These are phyloP conservation scores for Penicillium atrosanguineum DNA, from an alignment of 495 filamentous ascomycete genomes.

Conservation along the genomic window DNA sequence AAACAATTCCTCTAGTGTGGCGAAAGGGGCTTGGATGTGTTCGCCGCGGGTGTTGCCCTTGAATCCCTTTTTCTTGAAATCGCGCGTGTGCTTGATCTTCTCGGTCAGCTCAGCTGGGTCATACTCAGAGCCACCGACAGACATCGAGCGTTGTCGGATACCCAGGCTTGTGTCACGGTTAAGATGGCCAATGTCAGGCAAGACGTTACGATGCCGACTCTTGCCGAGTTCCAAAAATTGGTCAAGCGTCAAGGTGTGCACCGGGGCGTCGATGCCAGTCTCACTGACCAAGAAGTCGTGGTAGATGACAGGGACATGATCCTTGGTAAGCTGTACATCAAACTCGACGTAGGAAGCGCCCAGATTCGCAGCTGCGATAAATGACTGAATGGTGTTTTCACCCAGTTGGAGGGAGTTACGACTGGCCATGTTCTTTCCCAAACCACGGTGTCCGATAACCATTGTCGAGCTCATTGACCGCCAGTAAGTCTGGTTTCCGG, in stretches of 20 bases:
- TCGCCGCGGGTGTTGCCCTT: conserved; percentile 93
- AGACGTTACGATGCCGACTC: conserved; percentile 14
- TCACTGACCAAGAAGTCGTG: conserved; percentile 99
- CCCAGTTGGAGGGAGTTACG: conserved; percentile 87
- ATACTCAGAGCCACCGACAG: conserved; percentile 51
- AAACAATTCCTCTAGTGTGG: conserved; percentile 92
- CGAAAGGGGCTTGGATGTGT: conserved; percentile 92
- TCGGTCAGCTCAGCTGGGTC: conserved; percentile 68
- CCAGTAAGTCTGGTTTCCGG: conserved; percentile 92
- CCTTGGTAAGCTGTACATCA: conserved; percentile 97
- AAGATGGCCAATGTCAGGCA: conserved; percentile 15
- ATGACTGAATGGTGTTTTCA: conserved; percentile 92
- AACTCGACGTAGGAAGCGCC: conserved; percentile 91
- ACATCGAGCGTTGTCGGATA: conserved; percentile 53
- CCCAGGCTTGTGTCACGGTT: conserved; percentile 17
- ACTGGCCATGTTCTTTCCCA: conserved; percentile 85
- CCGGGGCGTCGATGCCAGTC: conserved; percentile 95
- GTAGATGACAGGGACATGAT: conserved; percentile 98
- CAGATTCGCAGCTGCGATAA: conserved; percentile 92
- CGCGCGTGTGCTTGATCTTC: conserved; percentile 94
- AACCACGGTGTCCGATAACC: conserved; percentile 89
- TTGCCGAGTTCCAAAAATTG: conserved; percentile 85
- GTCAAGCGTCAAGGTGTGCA: conserved; percentile 91
- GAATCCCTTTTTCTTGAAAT: conserved; percentile 90
- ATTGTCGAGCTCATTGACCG: conserved; percentile 77